Evolutionary conservation across 306 rosid species (phyloP), one percentile per base, ranked within the genome.

Genomic region (Crotalaria pallida): DNA sequence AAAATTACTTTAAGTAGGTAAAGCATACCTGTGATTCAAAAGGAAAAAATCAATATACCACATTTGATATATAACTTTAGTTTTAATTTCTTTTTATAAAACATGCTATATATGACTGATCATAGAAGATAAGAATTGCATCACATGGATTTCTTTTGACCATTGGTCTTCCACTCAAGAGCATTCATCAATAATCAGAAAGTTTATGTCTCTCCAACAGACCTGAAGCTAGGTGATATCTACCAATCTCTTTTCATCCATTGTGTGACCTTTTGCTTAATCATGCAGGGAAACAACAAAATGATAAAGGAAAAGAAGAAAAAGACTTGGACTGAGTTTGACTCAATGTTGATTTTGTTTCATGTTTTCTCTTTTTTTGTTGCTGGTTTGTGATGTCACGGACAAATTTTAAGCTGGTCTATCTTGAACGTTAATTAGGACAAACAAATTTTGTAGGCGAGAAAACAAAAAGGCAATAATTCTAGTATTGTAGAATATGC

Each of bases 161-260:
- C 34, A 29, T 19, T 31, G 79, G 79, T 75, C 73, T 75, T 65
- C 79, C 73, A 75, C 79, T 75, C 6, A 58, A 74, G 34, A 24
- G 40, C 17, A 33, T 34, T 41, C 56, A 74, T 18, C 6, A 73
- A 38, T n/a, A 41, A 18, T 3, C 2, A 40, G 24, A 52, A 55
- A 63, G 60, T 17, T 24, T 11, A 49, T 17, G 65, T 63, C 65
- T 24, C 44, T 16, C 66, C 49, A 31, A 55, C 31, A 58, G 7
- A n/a, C 67, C 34, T 18, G 4, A 27, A 74, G 72, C 58, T 41
- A 65, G 29, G 72, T 74, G 47, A 74, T 40, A 15, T 64, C 24
- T 6, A 49, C 15, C 52, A 36, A 34, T 40, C 38, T 57, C 29
- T 74, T 74, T 71, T 62, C 26, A 50, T 73, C 44, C n/a, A n/a